Evolutionary conservation across 257 asterid genomes (phyloP).

Genomic region (Petunia secreta): DNA sequence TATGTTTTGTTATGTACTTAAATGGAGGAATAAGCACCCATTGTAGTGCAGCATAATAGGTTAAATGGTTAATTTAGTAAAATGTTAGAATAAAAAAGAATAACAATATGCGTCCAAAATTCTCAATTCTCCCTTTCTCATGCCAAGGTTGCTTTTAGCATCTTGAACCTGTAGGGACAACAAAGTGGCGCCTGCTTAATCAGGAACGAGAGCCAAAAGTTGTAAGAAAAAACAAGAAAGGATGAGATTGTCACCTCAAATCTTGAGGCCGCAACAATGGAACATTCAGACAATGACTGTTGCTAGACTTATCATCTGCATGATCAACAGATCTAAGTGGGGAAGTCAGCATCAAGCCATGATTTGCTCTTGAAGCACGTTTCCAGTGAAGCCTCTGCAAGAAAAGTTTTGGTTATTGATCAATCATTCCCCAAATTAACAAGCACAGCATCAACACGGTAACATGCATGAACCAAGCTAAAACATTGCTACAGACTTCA

Average conservation of each 20-base stretch:
- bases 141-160: slow-evolving; percentile 56
- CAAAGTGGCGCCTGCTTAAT: slow-evolving; percentile 39
- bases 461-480: background rate
- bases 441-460: background rate
- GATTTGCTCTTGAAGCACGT: slow-evolving; percentile 78
- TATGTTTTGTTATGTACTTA: slow-evolving; percentile 2
- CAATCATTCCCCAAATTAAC: slow-evolving; percentile 15
- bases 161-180: slow-evolving; percentile 64
- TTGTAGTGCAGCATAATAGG: background rate
- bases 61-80: slow-evolving; percentile 5
- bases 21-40: background rate
- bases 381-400: slow-evolving; percentile 98
- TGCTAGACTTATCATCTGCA: slow-evolving; percentile 51
- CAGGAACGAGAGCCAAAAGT: slow-evolving; percentile 39
- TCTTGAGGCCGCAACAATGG: slow-evolving; percentile 91
- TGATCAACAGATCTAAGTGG: slow-evolving; percentile 74
- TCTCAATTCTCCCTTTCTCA: slow-evolving; percentile 51
- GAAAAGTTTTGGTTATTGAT: background rate
- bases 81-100: slow-evolving; percentile 22
- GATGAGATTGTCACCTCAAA: slow-evolving; percentile 61
- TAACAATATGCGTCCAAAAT: slow-evolving; percentile 44
- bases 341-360: slow-evolving; percentile 88
- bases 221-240: slow-evolving; percentile 27
- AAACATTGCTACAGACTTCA: background rate
- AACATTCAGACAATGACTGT: slow-evolving; percentile 46